Evolutionary conservation across 164 flowering plant species (phyloP).

Genomic region (Liriodendron chinense): DNA sequence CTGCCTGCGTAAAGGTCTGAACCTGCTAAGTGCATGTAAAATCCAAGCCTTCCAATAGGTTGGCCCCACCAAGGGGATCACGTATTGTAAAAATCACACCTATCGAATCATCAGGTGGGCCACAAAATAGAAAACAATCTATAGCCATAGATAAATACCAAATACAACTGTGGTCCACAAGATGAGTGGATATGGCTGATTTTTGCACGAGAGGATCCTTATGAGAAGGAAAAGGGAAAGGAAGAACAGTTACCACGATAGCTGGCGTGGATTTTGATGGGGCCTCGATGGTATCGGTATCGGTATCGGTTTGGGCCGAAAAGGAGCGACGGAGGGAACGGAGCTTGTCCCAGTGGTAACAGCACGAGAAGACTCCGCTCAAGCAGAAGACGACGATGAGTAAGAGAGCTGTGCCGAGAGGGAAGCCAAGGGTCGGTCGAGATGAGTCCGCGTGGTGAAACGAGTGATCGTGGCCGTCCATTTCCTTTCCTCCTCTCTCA

Average conservation of each 20-base stretch:
- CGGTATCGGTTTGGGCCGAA: slow-evolving; percentile 18
- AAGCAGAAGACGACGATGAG: slow-evolving; percentile 67
- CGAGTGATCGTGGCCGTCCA: not conserved
- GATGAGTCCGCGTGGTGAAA: slow-evolving; percentile 37
- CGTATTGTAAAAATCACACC: too few species aligned
- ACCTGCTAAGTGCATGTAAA: too few species aligned
- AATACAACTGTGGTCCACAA: not conserved
- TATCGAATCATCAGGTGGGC: too few species aligned
- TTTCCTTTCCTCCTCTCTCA: not conserved
- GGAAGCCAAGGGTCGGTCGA: slow-evolving; percentile 84
- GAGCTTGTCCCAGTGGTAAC: slow-evolving; percentile 95
- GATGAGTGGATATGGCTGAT: not conserved
- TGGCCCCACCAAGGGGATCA: too few species aligned
- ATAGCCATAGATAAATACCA: not conserved
- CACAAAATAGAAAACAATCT: too few species aligned
- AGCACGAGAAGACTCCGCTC: slow-evolving; percentile 88
- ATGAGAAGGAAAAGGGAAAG: not conserved
- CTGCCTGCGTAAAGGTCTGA: too few species aligned
- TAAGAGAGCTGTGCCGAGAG: slow-evolving; percentile 80
- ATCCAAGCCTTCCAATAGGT: too few species aligned
- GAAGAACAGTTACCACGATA: slow-evolving; percentile 29
- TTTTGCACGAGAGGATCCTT: not conserved
- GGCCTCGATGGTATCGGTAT: slow-evolving; percentile 26
- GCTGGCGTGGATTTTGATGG: slow-evolving; percentile 42
- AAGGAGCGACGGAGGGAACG: slow-evolving; percentile 54